Conservation (phyloP, 352 stramenopile genomes). For the Globisporangium cederbergense region DNA sequence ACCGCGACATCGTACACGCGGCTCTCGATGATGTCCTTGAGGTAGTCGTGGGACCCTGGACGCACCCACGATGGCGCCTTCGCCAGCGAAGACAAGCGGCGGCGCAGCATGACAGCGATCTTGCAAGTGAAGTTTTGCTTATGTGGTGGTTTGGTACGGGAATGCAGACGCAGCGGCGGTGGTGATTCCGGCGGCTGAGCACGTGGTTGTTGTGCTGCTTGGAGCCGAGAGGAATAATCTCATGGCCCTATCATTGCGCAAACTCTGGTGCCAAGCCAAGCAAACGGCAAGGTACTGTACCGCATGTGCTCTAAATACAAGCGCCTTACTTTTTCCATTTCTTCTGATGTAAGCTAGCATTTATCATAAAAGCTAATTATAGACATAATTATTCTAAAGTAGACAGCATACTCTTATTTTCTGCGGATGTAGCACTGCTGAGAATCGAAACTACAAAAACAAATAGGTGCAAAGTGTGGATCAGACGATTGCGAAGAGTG, state of each 20-base stretch:
- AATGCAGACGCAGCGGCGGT: not conserved
- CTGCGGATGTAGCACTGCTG: too few relatives aligned
- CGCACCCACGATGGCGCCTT: conserved; percentile 53
- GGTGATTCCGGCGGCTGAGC: not conserved
- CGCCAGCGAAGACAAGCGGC: conserved; percentile 29
- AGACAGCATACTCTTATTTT: too few relatives aligned
- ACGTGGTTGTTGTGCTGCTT: conserved; percentile 2
- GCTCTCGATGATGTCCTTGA: conserved; percentile 73
- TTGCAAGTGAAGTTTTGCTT: not conserved
- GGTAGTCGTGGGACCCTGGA: conserved; percentile 70
- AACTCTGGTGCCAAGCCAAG: not conserved
- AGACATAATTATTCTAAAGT: too few relatives aligned
- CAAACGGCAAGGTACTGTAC: not conserved
- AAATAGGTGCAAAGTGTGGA: too few relatives aligned
- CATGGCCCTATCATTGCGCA: conserved; percentile 7
- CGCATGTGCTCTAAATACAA: conserved; percentile 1
- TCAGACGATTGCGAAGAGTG: too few relatives aligned
- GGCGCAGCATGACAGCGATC: conserved; percentile 32
- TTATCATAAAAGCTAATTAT: too few relatives aligned
- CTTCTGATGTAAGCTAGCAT: not conserved
- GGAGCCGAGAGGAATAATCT: conserved; percentile 13
- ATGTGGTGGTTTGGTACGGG: not conserved
- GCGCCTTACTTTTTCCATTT: not conserved
- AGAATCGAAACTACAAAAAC: too few relatives aligned
- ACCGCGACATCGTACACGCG: conserved; percentile 82